Base-by-base conservation (phyloP, 768 basidiomycete species). In the Termitomyces sp. region DNA sequence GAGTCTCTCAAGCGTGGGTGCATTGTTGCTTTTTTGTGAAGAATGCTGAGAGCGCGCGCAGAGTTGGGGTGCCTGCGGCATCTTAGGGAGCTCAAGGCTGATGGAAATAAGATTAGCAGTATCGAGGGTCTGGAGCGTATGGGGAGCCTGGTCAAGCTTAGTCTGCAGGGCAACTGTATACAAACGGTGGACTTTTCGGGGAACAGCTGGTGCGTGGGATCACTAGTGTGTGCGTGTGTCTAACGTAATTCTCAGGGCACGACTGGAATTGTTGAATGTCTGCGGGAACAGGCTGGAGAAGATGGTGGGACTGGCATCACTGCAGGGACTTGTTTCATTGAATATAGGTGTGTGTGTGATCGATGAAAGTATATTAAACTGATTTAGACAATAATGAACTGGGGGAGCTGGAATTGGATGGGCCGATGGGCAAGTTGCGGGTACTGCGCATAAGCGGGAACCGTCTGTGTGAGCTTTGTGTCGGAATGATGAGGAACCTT, bases 391-490 rank as follows among this genome's bases (percentile, higher is more conserved):
- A 86, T 72, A 96, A 96, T 75, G 69, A 73, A 53, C 73, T 98
- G 56, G 74, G 71, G 46, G 75, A 78, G 45, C 72, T 98, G 61
- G 78, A 79, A 61, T 68, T 83, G 49, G 81, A 80, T 61, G 80
- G 79, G 59, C 56, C 76, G 46, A 85, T 95, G 83, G 74, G 82
- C 37, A 84, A 83, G 65, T 74, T 99, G 65, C 87, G 92, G n/a
- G 87, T 93, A 52, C 83, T 98, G 56, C 88, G 93, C 37, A 77
- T 89, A 56, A 94, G 91, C 78, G 84, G 86, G 70, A 99, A 99
- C 76, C 81, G 85, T 43, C 74, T 99, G 65, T 74, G 80, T 55
- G 71, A 76, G 60, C 79, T 99, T 59, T 81, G 93, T 68, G 81
- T 83, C 65, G 80, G 80, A 38, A 74, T 79, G 40, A 84, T 91